A percentile compares a stretch with the other conserved stretches of the same genome.
Evolutionary conservation across 176 grass and related monocot genomes (phyloP).

Genomic region (Melocanna baccifera): DNA sequence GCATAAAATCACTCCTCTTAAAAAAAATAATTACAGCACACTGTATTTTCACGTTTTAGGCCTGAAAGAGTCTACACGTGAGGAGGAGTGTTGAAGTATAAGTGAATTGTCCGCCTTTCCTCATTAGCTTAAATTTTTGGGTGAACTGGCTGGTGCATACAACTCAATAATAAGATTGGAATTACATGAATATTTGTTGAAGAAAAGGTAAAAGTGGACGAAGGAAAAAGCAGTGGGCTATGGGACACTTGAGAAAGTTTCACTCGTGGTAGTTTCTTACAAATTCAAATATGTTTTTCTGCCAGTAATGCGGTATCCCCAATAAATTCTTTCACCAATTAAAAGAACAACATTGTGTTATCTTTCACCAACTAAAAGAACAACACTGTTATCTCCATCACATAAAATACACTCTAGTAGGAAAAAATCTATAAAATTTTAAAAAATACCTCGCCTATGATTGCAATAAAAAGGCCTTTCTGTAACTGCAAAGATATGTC

Average conservation of each 20-base stretch:
- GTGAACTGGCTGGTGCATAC: no score
- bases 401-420: not conserved
- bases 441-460: slow-evolving; percentile 78
- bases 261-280: not conserved
- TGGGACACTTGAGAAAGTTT: slow-evolving; percentile 4
- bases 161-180: no score
- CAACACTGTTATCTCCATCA: not conserved
- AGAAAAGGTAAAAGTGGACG: not conserved
- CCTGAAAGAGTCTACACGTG: no score
- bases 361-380: not conserved
- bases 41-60: no score
- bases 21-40: no score
- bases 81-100: no score
- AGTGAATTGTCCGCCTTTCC: no score
- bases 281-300: slow-evolving; percentile 25
- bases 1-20: no score
- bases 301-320: not conserved
- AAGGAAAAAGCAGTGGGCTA: not conserved
- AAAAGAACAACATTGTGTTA: slow-evolving; percentile 9
- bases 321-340: slow-evolving; percentile 31
- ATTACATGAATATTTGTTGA: not conserved
- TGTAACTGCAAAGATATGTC: slow-evolving; percentile 57
- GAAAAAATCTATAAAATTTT: not conserved
- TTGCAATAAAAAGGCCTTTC: slow-evolving; percentile 71
- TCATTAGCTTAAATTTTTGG: no score